These are phyloP conservation scores for Diaporthe helianthi DNA, from an alignment of 2,329 filamentous ascomycete species.

Conservation along the genomic window DNA sequence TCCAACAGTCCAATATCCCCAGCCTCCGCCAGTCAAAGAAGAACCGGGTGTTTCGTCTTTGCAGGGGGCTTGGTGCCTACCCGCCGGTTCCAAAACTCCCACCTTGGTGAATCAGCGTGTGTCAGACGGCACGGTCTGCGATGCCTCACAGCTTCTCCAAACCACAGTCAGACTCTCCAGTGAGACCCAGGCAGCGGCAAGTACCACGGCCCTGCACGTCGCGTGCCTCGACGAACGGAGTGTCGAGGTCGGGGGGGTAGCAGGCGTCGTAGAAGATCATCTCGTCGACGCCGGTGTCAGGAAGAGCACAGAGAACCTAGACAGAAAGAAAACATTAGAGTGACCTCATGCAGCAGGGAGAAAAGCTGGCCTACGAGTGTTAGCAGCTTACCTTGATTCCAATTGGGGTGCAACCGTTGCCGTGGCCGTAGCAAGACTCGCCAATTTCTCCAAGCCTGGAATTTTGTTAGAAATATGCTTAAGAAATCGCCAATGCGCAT, in stretches of 20 bases:
- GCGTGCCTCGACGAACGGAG: background rate
- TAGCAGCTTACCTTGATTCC: background rate
- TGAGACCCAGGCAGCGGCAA: background rate
- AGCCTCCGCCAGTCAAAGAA: background rate
- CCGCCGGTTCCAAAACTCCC: background rate
- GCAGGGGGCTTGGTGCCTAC: background rate
- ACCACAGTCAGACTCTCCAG: background rate
- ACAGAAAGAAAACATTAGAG: background rate
- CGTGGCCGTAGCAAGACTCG: constrained; percentile 3
- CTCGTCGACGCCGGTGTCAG: background rate
- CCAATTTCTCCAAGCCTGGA: background rate
- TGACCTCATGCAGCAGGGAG: background rate
- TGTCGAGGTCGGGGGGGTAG: background rate
- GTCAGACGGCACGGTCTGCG: no score
- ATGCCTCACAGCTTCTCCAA: background rate
- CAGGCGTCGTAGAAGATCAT: constrained; percentile 16
- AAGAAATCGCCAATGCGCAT: background rate
- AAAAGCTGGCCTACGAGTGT: background rate
- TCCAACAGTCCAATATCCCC: background rate
- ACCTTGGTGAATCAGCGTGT: background rate
- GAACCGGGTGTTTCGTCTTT: background rate
- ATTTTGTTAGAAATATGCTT: background rate
- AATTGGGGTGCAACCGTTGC: background rate
- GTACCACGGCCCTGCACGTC: background rate
- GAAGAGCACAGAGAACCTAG: background rate